A percentile compares a stretch with the other conserved stretches of the same genome.
Conservation (phyloP, 148 eudicot species). For the Spergularia bocconei region DNA sequence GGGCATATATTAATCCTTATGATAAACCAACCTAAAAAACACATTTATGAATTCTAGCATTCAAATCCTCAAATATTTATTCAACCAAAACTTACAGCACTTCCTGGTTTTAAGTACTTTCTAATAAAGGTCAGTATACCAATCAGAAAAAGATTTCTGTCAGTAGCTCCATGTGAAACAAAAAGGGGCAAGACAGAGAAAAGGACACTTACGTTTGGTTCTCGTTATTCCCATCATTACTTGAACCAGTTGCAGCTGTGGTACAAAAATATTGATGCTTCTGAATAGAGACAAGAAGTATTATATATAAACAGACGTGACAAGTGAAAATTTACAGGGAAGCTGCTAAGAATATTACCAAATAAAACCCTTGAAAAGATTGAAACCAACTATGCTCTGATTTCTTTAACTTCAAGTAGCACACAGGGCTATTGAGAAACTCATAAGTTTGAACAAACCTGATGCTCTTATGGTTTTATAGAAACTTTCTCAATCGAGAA, state of each 20-base stretch:
- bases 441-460: not conserved
- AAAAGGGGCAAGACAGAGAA: not conserved
- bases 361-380: not conserved
- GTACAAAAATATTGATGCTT: conserved; percentile 36
- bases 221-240: conserved; percentile 37
- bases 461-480: not conserved
- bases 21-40: not conserved
- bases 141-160: not conserved
- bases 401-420: not conserved
- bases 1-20: not conserved
- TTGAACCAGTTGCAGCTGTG: conserved; percentile 35
- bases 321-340: not conserved
- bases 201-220: conserved; percentile 39
- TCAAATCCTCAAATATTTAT: not conserved
- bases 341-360: not conserved
- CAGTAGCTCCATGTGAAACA: not conserved
- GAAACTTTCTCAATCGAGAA: not conserved
- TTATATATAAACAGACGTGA: conserved; percentile 8
- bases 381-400: no score
- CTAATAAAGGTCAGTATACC: not conserved
- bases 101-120: not conserved
- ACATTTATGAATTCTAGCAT: not conserved
- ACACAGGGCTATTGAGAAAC: not conserved
- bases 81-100: not conserved
- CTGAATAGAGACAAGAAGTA: conserved; percentile 30